Evolutionary conservation across 2,329 filamentous ascomycete species (phyloP).

Genomic region (Xylariaceae sp.): DNA sequence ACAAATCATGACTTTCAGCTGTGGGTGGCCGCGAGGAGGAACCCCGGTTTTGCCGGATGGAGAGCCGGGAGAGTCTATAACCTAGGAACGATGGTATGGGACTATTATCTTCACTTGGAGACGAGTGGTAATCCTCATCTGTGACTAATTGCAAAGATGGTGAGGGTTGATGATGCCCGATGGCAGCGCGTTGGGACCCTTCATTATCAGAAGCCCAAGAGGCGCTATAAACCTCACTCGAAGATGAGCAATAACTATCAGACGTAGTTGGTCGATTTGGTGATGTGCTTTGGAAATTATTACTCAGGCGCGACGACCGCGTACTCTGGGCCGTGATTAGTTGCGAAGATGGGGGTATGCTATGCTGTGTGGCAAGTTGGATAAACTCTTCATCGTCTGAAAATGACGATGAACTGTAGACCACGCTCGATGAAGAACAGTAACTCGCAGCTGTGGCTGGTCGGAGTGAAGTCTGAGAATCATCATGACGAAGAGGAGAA

Average conservation of each 20-base stretch:
- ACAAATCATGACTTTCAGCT: not conserved
- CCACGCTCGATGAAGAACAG: slow-evolving; percentile 15
- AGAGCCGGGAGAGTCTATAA: slow-evolving; percentile 9
- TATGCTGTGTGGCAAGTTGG: slow-evolving; percentile 6
- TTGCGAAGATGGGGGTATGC: slow-evolving; percentile 14
- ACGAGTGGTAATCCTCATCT: slow-evolving; percentile 7
- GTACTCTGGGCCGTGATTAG: slow-evolving; percentile 15
- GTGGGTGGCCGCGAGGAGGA: not conserved
- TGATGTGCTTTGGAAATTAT: slow-evolving; percentile 7
- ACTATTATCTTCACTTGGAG: slow-evolving; percentile 7
- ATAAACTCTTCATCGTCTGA: slow-evolving; percentile 1
- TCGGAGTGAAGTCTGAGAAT: slow-evolving; percentile 9
- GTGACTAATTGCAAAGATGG: not conserved
- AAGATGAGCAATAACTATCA: slow-evolving; percentile 9
- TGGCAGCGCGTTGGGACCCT: slow-evolving; percentile 4
- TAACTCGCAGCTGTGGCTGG: slow-evolving; percentile 14
- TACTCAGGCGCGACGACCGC: slow-evolving; percentile 6
- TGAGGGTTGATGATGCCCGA: slow-evolving; percentile 1
- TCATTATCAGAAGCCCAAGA: slow-evolving; percentile 10
- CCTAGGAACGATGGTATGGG: slow-evolving; percentile 10
- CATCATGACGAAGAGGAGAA: slow-evolving; percentile 7
- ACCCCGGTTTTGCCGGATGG: not conserved
- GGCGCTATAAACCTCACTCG: slow-evolving; percentile 10
- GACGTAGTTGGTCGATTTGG: slow-evolving; percentile 1
- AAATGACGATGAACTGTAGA: slow-evolving; percentile 13